Evolutionary conservation across 2,329 filamentous ascomycete genomes (phyloP), one percentile per base, ranked within the genome.

Genomic region (Monosporascus sp.): DNA sequence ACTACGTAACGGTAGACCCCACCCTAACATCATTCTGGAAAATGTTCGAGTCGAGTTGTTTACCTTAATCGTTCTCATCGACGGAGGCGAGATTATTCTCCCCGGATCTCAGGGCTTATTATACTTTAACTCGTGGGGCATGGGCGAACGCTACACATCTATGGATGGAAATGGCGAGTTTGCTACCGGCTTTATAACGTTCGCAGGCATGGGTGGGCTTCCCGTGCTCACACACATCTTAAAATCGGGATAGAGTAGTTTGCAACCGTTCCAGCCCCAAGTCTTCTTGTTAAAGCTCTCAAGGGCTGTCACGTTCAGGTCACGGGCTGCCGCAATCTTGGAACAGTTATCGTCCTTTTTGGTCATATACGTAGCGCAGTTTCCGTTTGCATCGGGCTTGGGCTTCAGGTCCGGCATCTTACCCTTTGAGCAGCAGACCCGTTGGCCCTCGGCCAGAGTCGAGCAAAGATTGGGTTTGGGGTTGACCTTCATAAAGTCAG

Each of bases 251-350:
- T 47, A 27, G 15, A 54, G 46, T 20, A 49, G 38, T 24, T 43
- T 25, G 39, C 53, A 54, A 27, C 39, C 50, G 35, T 24, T 52
- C 53, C 53, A 54, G 3, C 48, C 59, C 60, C 60, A 62, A 7
- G 59, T 62, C 5, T 53, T 38, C n/a, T 57, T 57, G 50, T 62
- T 61, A 46, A 57, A 60, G 1, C 38, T 35, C 45, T 60, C 57
- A 2, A 62, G 38, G 6, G 56, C 49, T 14, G 47, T 49, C 36
- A 57, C 53, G 7, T 52, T 59, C 14, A 62, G 50, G 25, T 51
- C 53, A 36, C 52, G 49, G 35, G 47, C 48, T 20, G 49, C 52
- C 17, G 56, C 56, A 35, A 61, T 55, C 11, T 25, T 39, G 18
- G 47, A 25, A 49, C 61, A 63, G 39, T 51, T 57, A 38, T 62